Evolutionary conservation across 116 monocot species (phyloP).

Genomic region (Thalassia testudinum): DNA sequence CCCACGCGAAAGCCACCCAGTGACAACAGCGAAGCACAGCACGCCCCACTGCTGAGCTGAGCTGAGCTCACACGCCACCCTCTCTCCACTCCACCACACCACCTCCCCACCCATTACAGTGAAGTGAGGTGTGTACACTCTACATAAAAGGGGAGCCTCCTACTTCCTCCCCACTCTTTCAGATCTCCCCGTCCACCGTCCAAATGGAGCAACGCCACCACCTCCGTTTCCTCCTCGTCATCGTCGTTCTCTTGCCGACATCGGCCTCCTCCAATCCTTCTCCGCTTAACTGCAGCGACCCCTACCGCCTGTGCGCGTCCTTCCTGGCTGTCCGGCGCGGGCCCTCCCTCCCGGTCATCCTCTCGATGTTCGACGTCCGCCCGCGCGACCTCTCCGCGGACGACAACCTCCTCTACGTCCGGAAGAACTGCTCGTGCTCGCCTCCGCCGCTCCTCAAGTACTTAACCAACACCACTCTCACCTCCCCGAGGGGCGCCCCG

Average conservation of each 20-base stretch:
- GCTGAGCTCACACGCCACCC: too few species aligned
- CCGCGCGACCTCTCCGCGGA: constrained; percentile 55
- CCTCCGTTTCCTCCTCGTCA: neutral
- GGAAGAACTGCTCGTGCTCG: constrained; percentile 94
- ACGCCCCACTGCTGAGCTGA: too few species aligned
- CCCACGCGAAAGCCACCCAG: too few species aligned
- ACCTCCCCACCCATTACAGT: too few species aligned
- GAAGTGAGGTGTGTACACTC: too few species aligned
- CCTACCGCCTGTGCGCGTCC: constrained; percentile 76
- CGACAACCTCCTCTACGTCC: constrained; percentile 48
- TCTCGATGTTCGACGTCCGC: constrained; percentile 72
- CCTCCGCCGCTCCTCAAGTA: constrained; percentile 7
- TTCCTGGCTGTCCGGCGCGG: constrained; percentile 48
- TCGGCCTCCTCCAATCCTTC: constrained; percentile 14
- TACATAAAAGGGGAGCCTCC: too few species aligned
- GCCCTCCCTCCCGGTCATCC: constrained; percentile 21
- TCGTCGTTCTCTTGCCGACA: too few species aligned
- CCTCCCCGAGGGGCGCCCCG: constrained; percentile 5
- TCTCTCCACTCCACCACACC: too few species aligned
- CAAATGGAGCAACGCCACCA: neutral
- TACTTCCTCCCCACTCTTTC: too few species aligned
- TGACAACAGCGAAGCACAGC: too few species aligned
- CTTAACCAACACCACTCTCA: constrained; percentile 79
- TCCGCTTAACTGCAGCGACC: constrained; percentile 74
- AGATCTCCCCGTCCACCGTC: too few species aligned